Evolutionary conservation across 371 early-diverging fungal species (phyloP), one percentile per base, ranked within the genome.

Genomic region (Parasitella parasitica): DNA sequence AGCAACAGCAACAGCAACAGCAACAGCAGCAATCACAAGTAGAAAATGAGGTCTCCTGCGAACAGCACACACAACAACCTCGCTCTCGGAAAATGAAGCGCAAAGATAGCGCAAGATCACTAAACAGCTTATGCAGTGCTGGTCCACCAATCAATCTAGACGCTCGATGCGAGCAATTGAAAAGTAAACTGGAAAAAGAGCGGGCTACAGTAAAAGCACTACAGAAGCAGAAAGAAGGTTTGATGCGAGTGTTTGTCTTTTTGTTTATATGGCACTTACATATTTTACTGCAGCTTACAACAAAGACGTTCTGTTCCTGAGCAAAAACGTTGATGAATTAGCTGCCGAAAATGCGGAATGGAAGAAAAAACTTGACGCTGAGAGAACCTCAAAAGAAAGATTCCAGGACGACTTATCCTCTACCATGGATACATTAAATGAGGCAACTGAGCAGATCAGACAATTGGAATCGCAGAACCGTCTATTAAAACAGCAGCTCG

Each of bases 221-320:
- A 30, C 78, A 78, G 43, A 64, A 70, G 15, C 78, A 78, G 35
- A 78, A 78, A 78, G 75, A 78, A 72, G 77, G 77, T 73, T 50
- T 8, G 59, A 35, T 13, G 26, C n/a, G n/a, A n/a, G n/a, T 36
- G 3, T 12, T 20, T 39, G n/a, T 1, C 11, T 22, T 18, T 20
- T 22, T 43, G 43, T 20, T 43, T 43, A 20, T 20, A 20, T 43
- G 43, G 6, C 24, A 6, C 24, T n/a, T 15, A 27, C 30, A 27
- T 51, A 27, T 34, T n/a, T 24, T 27, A 18, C 2, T n/a, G 9
- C 38, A 77, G 78, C 78, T 6, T 71, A 59, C 39, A 71, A 70
- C 30, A 72, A 70, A 51, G 78, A 78, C 36, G 64, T 78, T 15
- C 24, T 65, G 20, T 78, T 71, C 35, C 51, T 78, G 2, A 69